Base-by-base conservation (phyloP, 2,329 filamentous ascomycete genomes). In the Zymoseptoria brevis region DNA sequence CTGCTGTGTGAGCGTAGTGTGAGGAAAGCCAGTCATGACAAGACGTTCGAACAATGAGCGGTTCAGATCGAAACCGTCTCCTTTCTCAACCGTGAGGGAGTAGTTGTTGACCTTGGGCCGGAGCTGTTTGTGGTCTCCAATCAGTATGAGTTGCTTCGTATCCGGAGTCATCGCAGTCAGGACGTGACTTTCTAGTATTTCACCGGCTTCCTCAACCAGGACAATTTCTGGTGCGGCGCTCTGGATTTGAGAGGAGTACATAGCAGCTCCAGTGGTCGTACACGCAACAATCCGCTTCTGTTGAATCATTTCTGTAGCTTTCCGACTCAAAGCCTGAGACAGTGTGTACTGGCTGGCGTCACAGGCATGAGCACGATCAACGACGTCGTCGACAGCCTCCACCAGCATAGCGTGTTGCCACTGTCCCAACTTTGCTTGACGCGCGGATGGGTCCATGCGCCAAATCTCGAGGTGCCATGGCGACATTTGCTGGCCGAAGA, bases 121-220 rank as follows among this genome's bases (percentile, higher is more conserved):
- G 1, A 87, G 76, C 64, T 87, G 84, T 19, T 77, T 72, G 59
- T 86, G 84, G 65, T 87, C 85, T 0, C 85, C 84, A 50, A 87
- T 87, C n/a, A 84, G 75, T n/a, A 87, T 82, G 3, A 78, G 74
- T 59, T 88, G 85, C 67, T 87, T 78, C 0, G 86, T 71, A 0
- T 78, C 78, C 0, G 84, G 84, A 0, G 86, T 73, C 4, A 88
- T 68, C 0, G 84, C 79, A 0, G 83, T 82, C 1, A 88, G 68
- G 4, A 82, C 74, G 59, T 88, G 85, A 0, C 82, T 77, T 68
- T 89, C 86, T 50, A 88, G 74, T 0, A 89, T 82, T 62, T 89
- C 85, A 0, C 81, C 86, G 1, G 86, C 86, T 66, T 89, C 86
- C 68, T 89, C 86, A 49, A 69, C 65, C 9, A 71, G 19, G 5